Evolutionary conservation across 2,329 filamentous ascomycete species (phyloP).

Genomic region (Aspergillus terreus): DNA sequence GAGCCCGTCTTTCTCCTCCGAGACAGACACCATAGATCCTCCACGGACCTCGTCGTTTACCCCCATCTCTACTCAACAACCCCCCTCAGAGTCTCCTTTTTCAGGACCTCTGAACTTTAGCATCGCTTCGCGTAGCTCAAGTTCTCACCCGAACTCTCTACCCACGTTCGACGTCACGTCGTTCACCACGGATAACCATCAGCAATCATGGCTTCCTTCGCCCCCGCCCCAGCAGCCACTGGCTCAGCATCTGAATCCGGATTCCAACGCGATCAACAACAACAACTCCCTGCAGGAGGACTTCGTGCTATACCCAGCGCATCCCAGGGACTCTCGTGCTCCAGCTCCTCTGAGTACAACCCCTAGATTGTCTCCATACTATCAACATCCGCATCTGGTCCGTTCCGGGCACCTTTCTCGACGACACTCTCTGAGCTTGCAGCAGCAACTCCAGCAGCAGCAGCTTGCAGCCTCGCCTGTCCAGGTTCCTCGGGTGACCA

Average conservation of each 20-base stretch:
- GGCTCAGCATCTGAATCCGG: constrained; percentile 35
- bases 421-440: constrained; percentile 34
- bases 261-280: constrained; percentile 26
- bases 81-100: constrained; percentile 42
- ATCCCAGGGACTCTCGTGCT: constrained; percentile 31
- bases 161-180: constrained; percentile 42
- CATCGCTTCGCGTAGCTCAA: constrained; percentile 42
- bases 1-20: constrained; percentile 33
- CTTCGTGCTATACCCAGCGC: constrained; percentile 45
- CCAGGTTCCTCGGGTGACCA: constrained; percentile 39
- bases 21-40: constrained; percentile 42
- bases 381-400: constrained; percentile 29
- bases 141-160: constrained; percentile 35
- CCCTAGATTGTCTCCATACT: constrained; percentile 33
- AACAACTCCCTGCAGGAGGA: constrained; percentile 35
- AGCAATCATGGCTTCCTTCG: constrained; percentile 47
- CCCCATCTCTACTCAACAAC: constrained; percentile 26
- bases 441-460: constrained; percentile 30
- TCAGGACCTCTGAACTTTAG: constrained; percentile 45
- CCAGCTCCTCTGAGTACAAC: constrained; percentile 32
- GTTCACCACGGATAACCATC: constrained; percentile 48
- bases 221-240: constrained; percentile 41
- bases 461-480: constrained; percentile 32
- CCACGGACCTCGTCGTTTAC: constrained; percentile 24
- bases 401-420: constrained; percentile 31